phyloP scores from a whole-genome alignment of 805 yeast genomes.

The Teunomyces panamensis region DNA sequence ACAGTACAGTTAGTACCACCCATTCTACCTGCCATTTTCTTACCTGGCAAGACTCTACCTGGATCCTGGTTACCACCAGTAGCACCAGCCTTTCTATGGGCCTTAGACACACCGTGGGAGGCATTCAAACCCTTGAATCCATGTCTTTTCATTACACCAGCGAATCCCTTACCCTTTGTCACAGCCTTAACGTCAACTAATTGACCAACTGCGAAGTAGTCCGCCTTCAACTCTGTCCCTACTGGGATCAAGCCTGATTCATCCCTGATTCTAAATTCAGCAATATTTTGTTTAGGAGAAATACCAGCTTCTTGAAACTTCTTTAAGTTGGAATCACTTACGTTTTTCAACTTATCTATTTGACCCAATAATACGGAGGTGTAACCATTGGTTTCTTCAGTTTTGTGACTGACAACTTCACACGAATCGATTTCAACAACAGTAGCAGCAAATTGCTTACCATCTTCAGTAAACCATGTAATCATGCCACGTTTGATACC shows the following conservation, averaged over 20 bases:
- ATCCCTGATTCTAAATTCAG: constrained; percentile 77
- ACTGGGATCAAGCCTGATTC: constrained; percentile 64
- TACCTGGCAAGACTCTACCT: constrained; percentile 93
- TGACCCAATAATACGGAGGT: constrained; percentile 85
- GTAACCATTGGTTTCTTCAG: constrained; percentile 72
- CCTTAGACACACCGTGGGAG: constrained; percentile 90
- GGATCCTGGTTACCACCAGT: constrained; percentile 95
- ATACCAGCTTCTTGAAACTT: constrained; percentile 77
- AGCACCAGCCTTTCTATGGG: constrained; percentile 96
- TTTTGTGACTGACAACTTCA: constrained; percentile 77
- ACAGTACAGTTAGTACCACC: constrained; percentile 75
- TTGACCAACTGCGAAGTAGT: constrained; percentile 81
- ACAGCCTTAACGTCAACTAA: constrained; percentile 75
- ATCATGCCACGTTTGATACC: constrained; percentile 91
- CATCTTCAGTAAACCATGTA: constrained; percentile 70
- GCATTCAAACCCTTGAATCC: constrained; percentile 87
- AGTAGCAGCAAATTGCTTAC: constrained; percentile 76
- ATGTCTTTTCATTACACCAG: constrained; percentile 97
- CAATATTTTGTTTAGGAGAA: constrained; percentile 73
- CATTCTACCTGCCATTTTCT: constrained; percentile 98
- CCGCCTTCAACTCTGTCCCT: constrained; percentile 78
- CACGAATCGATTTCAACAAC: constrained; percentile 83
- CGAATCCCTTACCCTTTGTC: constrained; percentile 93
- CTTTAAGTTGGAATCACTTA: constrained; percentile 48
- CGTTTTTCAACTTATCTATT: constrained; percentile 65